Evolutionary conservation across 306 rosid genomes (phyloP), one percentile per base, ranked within the genome.

Genomic region (Betula pendula): DNA sequence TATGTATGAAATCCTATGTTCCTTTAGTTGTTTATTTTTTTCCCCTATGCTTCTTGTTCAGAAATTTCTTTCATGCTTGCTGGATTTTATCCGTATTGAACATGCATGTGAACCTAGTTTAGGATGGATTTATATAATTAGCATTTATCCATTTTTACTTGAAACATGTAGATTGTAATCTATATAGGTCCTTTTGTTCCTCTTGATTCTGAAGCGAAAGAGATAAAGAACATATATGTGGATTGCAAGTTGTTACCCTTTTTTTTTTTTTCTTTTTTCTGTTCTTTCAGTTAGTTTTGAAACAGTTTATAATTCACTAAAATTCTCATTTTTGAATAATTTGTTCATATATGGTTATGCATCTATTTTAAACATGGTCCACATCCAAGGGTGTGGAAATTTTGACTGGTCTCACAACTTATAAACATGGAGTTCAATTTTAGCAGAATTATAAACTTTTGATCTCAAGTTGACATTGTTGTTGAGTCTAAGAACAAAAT

Each of bases 151-250:
- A n/a, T n/a, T n/a, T n/a, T n/a, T n/a, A n/a, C n/a, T n/a, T n/a
- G n/a, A n/a, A n/a, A n/a, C n/a, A n/a, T n/a, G n/a, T n/a, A n/a
- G n/a, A n/a, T n/a, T n/a, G n/a, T n/a, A n/a, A n/a, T n/a, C n/a
- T n/a, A n/a, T n/a, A n/a, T n/a, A n/a, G n/a, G n/a, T n/a, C n/a
- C n/a, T n/a, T n/a, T n/a, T n/a, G n/a, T n/a, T n/a, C n/a, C 94
- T 76, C 91, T 96, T 29, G 97, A 95, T 81, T 76, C 67, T 67
- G 99, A 90, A 67, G 79, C 90, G 5, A 95, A 92, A 82, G 97
- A 87, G 75, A 92, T 94, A 80, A 92, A 94, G 87, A 94, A 84
- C 84, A 95, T 95, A 80, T 92, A 95, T 58, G 82, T 95, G 20
- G 99, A 92, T 80, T 90, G 99, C 92, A 88, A 89, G 99, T 83